Conservation (phyloP, 1,139 yeast genomes). For the Kodamaea fungicola region DNA sequence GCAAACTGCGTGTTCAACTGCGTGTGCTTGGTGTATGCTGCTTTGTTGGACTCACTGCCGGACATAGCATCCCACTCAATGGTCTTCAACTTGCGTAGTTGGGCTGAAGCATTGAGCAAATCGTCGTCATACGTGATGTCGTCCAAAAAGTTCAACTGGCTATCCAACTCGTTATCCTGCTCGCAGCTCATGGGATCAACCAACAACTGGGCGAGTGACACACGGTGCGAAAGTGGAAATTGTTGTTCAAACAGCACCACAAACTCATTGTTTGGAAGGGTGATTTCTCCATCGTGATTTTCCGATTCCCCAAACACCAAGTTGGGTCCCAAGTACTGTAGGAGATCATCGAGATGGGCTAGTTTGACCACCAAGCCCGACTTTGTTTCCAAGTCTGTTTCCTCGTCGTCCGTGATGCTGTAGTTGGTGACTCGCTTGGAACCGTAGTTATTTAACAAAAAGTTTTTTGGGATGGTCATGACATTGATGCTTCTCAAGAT, state of each 20-base stretch:
- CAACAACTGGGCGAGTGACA: slow-evolving; percentile 32
- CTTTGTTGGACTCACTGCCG: slow-evolving; percentile 15
- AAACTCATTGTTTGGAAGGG: slow-evolving; percentile 10
- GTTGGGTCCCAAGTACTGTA: slow-evolving; percentile 31
- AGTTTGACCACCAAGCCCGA: slow-evolving; percentile 28
- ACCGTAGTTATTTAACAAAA: slow-evolving; percentile 31
- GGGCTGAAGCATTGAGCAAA: slow-evolving; percentile 27
- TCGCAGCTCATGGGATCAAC: slow-evolving; percentile 18
- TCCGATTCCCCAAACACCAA: slow-evolving; percentile 28
- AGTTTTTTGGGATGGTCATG: slow-evolving; percentile 48
- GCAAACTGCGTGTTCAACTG: slow-evolving; percentile 16
- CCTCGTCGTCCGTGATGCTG: slow-evolving; percentile 32
- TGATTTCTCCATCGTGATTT: slow-evolving; percentile 6
- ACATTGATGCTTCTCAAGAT: slow-evolving; percentile 60
- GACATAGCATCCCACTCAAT: slow-evolving; percentile 38
- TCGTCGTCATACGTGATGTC: slow-evolving; percentile 33
- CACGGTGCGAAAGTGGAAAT: slow-evolving; percentile 35
- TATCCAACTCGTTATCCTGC: slow-evolving; percentile 23
- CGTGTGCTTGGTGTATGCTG: slow-evolving; percentile 21
- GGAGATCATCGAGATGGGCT: slow-evolving; percentile 30
- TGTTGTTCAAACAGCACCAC: slow-evolving; percentile 18
- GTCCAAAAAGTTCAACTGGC: slow-evolving; percentile 37
- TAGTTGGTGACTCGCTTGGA: slow-evolving; percentile 13
- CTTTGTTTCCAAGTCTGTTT: slow-evolving; percentile 33
- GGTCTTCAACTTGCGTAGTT: slow-evolving; percentile 23